Base-by-base conservation (phyloP, 2,329 filamentous ascomycete genomes). In the Ophiostoma sp. region DNA sequence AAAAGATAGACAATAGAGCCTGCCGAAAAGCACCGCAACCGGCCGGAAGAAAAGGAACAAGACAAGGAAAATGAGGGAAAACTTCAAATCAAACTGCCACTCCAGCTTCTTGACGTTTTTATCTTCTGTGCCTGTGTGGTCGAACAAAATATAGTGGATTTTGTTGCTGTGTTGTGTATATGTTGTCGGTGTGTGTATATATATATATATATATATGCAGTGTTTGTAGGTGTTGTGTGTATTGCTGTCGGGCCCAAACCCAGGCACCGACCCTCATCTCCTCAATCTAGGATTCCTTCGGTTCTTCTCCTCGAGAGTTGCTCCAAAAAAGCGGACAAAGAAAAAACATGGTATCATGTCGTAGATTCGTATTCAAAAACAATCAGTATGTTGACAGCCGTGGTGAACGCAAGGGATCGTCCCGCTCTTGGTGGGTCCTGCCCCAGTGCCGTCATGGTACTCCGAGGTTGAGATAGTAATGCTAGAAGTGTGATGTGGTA, bases 301-400 rank as follows among this genome's bases (percentile, higher is more conserved):
- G 25, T 7, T 48, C 19, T 17, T 3, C 57, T n/a, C 2, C 22
- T 4, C 17, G 36, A 45, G 52, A 28, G 6, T 15, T 61, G 63
- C 52, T 55, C 69, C 45, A 73, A 64, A 42, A 42, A 31, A 42
- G 25, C 45, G 25, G 64, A 50, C 42, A 68, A 68, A 68, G 17
- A 69, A 63, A 72, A 72, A 52, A 74, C 72, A 50, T 77, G 75
- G 75, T 76, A 76, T 76, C 75, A 72, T 75, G 73, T 76, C 75
- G 73, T 76, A 76, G 73, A 76, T 76, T 76, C 73, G 71, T 75
- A 68, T 73, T 55, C 50, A 42, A 69, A 69, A 61, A 69, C 17
- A 52, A 22, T 22, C n/a, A 31, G 12, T 42, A 6, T 59, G 22
- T 70, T 50, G 57, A 42, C 36, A 61, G 69, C 55, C 59, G 39